These are phyloP conservation scores for Aureobasidium zeae DNA, from an alignment of 2,329 filamentous ascomycete species.

Conservation along the genomic window DNA sequence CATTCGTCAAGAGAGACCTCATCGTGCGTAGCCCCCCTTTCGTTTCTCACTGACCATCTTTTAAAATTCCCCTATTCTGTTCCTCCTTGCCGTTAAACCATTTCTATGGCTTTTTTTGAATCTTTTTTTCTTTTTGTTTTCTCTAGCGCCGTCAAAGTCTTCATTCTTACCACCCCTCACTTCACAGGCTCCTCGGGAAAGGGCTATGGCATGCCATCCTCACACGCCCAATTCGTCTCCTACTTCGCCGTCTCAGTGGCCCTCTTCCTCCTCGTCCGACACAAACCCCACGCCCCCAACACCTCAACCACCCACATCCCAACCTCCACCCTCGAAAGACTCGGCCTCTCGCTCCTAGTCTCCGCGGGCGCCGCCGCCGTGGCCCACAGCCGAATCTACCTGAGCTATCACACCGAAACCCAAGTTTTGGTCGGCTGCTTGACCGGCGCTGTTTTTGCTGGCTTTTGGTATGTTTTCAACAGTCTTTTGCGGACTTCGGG, in stretches of 20 bases:
- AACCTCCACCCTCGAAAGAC: constrained; percentile 53
- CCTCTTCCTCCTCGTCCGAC: constrained; percentile 76
- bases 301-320: constrained; percentile 42
- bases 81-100: too few species aligned
- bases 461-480: constrained; percentile 71
- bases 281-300: constrained; percentile 46
- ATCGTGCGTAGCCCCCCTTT: constrained; percentile 44
- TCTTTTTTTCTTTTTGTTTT: neutral
- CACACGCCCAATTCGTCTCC: constrained; percentile 87
- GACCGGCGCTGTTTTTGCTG: constrained; percentile 61
- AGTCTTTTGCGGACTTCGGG: constrained; percentile 57
- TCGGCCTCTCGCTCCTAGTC: constrained; percentile 39
- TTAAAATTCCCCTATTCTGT: too few species aligned
- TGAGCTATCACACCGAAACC: constrained; percentile 81
- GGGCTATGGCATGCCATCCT: constrained; percentile 95
- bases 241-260: constrained; percentile 81
- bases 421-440: constrained; percentile 75
- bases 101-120: neutral
- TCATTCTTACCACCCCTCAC: too few species aligned
- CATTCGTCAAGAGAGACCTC: constrained; percentile 85
- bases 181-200: constrained; percentile 64
- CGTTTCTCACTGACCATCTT: too few species aligned
- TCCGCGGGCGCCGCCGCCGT: constrained; percentile 42
- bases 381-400: constrained; percentile 74
- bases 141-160: too few species aligned